These are phyloP conservation scores for Brassica carinata DNA, from an alignment of 345 rosid species.

Conservation along the genomic window DNA sequence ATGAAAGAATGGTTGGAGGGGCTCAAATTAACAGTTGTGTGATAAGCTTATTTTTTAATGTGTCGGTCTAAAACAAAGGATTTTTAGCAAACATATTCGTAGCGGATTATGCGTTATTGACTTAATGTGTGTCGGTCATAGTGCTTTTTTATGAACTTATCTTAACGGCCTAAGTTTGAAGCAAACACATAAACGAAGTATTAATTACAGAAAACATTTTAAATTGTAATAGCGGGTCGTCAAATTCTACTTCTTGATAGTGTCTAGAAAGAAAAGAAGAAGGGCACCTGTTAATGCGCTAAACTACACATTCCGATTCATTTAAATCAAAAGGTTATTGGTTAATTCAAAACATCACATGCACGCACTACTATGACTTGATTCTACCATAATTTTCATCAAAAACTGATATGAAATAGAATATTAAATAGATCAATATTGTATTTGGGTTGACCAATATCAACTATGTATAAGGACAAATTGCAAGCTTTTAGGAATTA, in stretches of 20 bases:
- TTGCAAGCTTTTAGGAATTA: not conserved
- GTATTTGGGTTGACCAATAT: constrained; percentile 14
- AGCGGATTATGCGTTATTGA: constrained; percentile 31
- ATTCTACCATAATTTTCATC: constrained; percentile 14
- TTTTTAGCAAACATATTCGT: constrained; percentile 16
- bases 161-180: constrained; percentile 7
- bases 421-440: not conserved
- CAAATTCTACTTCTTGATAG: constrained; percentile 11
- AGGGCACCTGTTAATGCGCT: constrained; percentile 28
- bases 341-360: constrained; percentile 21
- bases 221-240: constrained; percentile 5
- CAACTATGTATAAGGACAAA: not conserved
- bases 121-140: constrained; percentile 18
- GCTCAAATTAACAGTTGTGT: not conserved
- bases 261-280: constrained; percentile 26
- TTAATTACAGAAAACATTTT: constrained; percentile 4
- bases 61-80: constrained; percentile 7
- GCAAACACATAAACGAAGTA: constrained; percentile 29
- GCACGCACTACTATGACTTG: constrained; percentile 19
- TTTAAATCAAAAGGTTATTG: constrained; percentile 19
- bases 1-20: not conserved
- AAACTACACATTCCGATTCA: constrained; percentile 25
- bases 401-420: constrained; percentile 10
- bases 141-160: not conserved
- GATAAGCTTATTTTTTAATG: constrained; percentile 4